These are phyloP conservation scores for Pleomassaria siparia DNA, from an alignment of 2,329 filamentous ascomycete species.

Conservation along the genomic window DNA sequence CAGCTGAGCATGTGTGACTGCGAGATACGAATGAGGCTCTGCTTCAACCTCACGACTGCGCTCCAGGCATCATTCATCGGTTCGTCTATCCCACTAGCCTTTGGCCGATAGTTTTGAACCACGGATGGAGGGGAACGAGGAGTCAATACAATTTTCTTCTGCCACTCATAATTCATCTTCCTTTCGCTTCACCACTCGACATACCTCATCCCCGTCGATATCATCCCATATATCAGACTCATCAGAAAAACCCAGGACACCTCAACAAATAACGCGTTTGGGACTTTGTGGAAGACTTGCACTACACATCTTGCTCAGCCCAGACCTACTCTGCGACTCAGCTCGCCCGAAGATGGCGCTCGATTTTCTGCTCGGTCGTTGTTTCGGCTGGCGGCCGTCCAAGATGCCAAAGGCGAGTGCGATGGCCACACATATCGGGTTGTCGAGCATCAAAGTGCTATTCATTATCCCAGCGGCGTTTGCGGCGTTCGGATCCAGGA, in stretches of 20 bases:
- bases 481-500: conserved; percentile 10
- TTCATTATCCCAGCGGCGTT: conserved; percentile 12
- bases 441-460: conserved; percentile 11
- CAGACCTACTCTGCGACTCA: too few species aligned
- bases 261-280: too few species aligned
- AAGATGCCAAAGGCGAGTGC: conserved; percentile 10
- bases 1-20: conserved; percentile 7
- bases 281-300: too few species aligned
- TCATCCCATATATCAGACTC: too few species aligned
- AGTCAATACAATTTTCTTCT: too few species aligned
- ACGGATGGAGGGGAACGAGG: not conserved
- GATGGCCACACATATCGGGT: conserved; percentile 6
- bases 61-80: not conserved
- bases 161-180: too few species aligned
- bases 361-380: conserved; percentile 11
- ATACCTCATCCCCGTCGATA: too few species aligned
- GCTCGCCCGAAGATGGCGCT: conserved; percentile 6
- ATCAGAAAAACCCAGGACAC: too few species aligned
- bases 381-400: conserved; percentile 12
- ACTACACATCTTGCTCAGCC: too few species aligned
- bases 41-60: conserved; percentile 5
- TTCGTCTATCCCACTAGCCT: not conserved
- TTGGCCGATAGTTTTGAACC: conserved; percentile 1
- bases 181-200: too few species aligned
- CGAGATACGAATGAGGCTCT: conserved; percentile 2